Evolutionary conservation across 2,329 filamentous ascomycete species (phyloP), one percentile per base, ranked within the genome.

Genomic region (Bertia moriformis): DNA sequence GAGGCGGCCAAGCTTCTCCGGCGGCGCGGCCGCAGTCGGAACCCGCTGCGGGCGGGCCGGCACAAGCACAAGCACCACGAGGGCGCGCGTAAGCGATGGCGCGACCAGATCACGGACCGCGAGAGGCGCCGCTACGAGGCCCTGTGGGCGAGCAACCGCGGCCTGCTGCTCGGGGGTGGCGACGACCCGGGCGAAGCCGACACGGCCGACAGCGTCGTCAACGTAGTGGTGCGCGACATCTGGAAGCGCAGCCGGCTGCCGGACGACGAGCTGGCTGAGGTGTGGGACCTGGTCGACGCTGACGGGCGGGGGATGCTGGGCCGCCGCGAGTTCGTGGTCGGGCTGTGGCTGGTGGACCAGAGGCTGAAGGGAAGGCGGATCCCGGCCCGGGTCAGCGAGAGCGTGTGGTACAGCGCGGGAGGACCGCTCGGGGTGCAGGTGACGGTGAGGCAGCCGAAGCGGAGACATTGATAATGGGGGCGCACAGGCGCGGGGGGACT

Each of bases 41-140:
- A n/a, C n/a, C 62, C 72, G 2, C 64, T 72, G 38, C n/a, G n/a
- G n/a, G n/a, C n/a, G n/a, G 65, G 67, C 39, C 73, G 69, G 45
- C n/a, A n/a, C n/a, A 78, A 81, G 43, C 83, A 88, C 53, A 71
- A 77, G 1, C 83, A 91, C 49, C 76, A 84, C 48, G 83, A 89
- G 52, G 83, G 80, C 0, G 70, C 80, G 3, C 71, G 83, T 14
- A 78, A 75, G 49, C 72, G 82, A 4, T 91, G 84, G 84, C 71
- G 82, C 32, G 83, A 88, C 46, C 67, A 75, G 43, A 72, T 91
- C 32, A 83, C 79, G 0, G 69, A 73, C 37, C 65, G 73, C 4
- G 83, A 91, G 51, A 66, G 81, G n/a, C 83, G 82, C 50, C 69
- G 84, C 1, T 91, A 91, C 55, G 84, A 89, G 55, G 84, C 81